Evolutionary conservation across 371 early-diverging fungal genomes (phyloP), one percentile per base, ranked within the genome.

Genomic region (Chytridium lagenaria): DNA sequence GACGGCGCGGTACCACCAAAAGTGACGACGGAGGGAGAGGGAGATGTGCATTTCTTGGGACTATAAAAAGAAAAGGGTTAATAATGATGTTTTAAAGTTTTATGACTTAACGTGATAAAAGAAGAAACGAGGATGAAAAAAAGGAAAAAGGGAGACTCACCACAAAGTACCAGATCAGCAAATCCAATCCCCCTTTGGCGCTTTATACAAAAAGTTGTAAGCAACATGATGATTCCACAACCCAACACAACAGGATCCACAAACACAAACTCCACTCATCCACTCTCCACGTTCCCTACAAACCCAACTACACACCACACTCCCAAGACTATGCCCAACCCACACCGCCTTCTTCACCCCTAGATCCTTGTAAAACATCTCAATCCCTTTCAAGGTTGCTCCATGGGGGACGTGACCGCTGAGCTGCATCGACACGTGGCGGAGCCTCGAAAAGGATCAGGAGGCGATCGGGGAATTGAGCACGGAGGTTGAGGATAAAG

Each of bases 151-250:
- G 44, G 44, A 12, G 7, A 66, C 67, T 77, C 5, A 68, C 70
- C 31, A 72, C 71, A 57, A 77, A 80, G 39, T 72, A 80, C 57
- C 71, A 63, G 50, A 77, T 67, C 50, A 77, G 44, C 16, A 80
- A 67, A 19, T 77, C 75, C 26, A 66, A 37, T n/a, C 70, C 19
- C 59, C 69, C 12, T 38, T 15, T 28, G 80, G 77, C n/a, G 59
- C 26, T 5, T 75, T 64, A 73, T 77, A 80, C n/a, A 80, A 57
- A 52, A 80, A 80, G 71, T 80, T 80, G 55, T 75, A 75, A 26
- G 77, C 77, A 30, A 80, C 68, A 70, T 59, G 40, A 0, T 75
- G 73, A 36, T 77, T 73, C 39, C 40, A 70, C 44, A 80, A 67
- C 30, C 70, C 57, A 80, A 75, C 23, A 59, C 67, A 40, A 80